Base-by-base conservation (phyloP, 2,329 filamentous ascomycete genomes). In the Aurifilum marmelostoma region DNA sequence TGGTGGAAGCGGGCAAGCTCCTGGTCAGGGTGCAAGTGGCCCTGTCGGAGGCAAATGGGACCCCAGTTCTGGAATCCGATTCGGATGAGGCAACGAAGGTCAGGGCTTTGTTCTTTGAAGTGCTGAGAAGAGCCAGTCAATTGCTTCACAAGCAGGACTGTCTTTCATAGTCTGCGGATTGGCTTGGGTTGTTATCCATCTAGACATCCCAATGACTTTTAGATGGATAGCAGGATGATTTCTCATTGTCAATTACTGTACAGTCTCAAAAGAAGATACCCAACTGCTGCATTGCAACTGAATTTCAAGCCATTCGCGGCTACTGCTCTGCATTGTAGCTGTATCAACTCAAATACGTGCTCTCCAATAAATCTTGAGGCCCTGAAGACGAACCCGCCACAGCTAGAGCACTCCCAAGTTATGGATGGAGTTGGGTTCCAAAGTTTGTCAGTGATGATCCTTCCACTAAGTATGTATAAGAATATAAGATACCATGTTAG, bases 31-130 rank as follows among this genome's bases (percentile, higher is more conserved):
- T 66, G 72, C 41, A 47, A 69, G 65, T 27, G 70, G 65, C 2
- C 71, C 74, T 2, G 75, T 75, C 1, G 74, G 77, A 27, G 83
- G 84, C 47, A 85, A 83, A 1, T 91, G 89, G 88, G 87, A 90
- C 73, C 86, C 87, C 1, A 84, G 77, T 58, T 81, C 83, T 52
- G 88, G 87, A 3, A 85, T 91, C 72, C 83, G 84, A 66, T 89
- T 89, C 78, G 83, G 83, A 0, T 85, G 61, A 63, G n/a, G 27
- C 27, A 37, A 8, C 8, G 11, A n/a, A 37, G 11, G 3, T 29
- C 12, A 54, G 50, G 27, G 50, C n/a, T 54, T 54, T 54, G 9
- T 54, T n/a, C 8, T 52, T n/a, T 54, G 27, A n/a, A n/a, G n/a
- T n/a, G n/a, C n/a, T n/a, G n/a, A n/a, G n/a, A n/a, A n/a, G 34